Evolutionary conservation across 1,284 basidiomycete genomes (phyloP), one percentile per base, ranked within the genome.

Genomic region (Fomes fomentarius): DNA sequence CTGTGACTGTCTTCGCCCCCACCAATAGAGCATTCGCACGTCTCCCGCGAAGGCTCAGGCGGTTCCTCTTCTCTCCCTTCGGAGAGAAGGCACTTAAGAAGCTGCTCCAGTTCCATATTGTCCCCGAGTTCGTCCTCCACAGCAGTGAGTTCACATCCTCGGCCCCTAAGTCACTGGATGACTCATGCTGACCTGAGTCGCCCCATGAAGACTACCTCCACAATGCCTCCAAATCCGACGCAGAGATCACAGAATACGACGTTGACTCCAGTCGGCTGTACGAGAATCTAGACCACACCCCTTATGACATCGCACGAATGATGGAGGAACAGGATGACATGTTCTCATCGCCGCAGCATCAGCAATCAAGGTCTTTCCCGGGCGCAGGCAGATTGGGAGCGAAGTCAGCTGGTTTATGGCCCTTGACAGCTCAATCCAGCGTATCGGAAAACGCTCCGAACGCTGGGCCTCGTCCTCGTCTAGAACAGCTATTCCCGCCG

Each of bases 31-130:
- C 89, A 2, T 91, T 89, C 70, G 62, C 72, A 25, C 69, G 66
- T 9, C 75, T 91, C 21, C 89, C 89, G 0, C 66, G 59, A 35
- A 78, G 76, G 47, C 76, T 91, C 41, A 76, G 74, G 52, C 63
- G 76, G 31, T 91, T 78, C 76, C 75, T 91, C 50, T 90, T 91
- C 72, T 88, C 85, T 8, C 84, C 84, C 1, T 82, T 83, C 52
- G 89, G 89, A 7, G 71, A 72, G 44, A 70, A 67, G 34, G 79
- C 75, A 2, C 65, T 92, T 48, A 78, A 72, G 63, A 89, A 89
- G 71, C 64, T 91, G 14, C 67, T 91, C 22, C 75, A 83, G 59
- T 89, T 82, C 69, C 89, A 91, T 70, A 76, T 85, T 53, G 74
- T 89, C 5, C 87, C 87, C 3, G 67, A 78, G 35, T 71, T 77